phyloP scores from a whole-genome alignment of 2,329 filamentous ascomycete genomes.

The Verticillium longisporum region DNA sequence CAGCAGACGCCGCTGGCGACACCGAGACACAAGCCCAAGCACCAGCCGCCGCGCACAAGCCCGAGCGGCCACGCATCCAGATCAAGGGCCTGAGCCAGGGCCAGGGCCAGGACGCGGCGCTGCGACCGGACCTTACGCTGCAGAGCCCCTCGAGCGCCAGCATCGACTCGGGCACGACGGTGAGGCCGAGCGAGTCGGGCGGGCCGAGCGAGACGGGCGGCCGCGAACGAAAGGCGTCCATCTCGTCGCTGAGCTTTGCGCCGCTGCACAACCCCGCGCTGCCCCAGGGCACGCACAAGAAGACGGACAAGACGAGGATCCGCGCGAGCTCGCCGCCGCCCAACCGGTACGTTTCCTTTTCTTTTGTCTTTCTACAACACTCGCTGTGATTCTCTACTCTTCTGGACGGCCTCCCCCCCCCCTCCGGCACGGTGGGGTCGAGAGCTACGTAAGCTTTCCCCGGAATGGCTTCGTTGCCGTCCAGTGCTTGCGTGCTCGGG shows the following conservation, averaged over 20 bases:
- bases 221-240: slow-evolving; percentile 33
- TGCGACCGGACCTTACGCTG: neutral
- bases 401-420: neutral
- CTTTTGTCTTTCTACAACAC: too few species aligned
- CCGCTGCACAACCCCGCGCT: slow-evolving; percentile 34
- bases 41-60: slow-evolving; percentile 13
- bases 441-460: neutral
- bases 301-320: slow-evolving; percentile 33
- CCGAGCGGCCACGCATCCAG: slow-evolving; percentile 1
- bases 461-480: too few species aligned
- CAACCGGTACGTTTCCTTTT: slow-evolving; percentile 32
- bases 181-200: neutral
- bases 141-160: neutral
- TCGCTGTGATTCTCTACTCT: neutral
- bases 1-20: slow-evolving; percentile 9
- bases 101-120: slow-evolving; percentile 1
- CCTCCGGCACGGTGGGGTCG: neutral
- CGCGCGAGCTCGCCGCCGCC: slow-evolving; percentile 42
- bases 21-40: slow-evolving; percentile 3
- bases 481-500: too few species aligned
- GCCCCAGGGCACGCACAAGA: slow-evolving; percentile 40
- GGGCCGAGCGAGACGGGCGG: neutral
- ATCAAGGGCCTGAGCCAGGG: neutral
- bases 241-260: slow-evolving; percentile 40
- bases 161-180: neutral